Evolutionary conservation across 1,284 basidiomycete species (phyloP), one percentile per base, ranked within the genome.

Genomic region (Boletus calvinii): DNA sequence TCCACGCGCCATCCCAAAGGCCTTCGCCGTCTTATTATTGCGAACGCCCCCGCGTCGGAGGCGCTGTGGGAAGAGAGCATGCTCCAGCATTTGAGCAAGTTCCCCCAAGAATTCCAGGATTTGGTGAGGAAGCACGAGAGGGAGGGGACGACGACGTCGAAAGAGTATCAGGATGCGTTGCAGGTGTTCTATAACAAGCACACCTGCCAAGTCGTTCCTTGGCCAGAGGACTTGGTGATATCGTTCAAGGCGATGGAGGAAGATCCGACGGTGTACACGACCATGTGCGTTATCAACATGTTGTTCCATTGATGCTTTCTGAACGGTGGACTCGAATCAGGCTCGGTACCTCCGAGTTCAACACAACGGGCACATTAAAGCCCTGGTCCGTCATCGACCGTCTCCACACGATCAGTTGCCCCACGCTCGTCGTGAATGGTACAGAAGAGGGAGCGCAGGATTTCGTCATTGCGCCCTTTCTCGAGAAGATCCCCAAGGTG

Each of bases 381-480:
- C 54, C 55, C 1, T 74, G 71, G 71, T 59, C 62, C 1, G 59
- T 64, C 41, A 48, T 68, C 7, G 65, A 70, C 20, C 60, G 62
- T 26, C 56, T 73, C 1, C 63, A 63, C 48, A 62, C 60, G 8
- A 72, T 75, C 31, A 47, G 40, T 4, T 61, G 56, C 4, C 65
- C 68, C 2, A 71, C 70, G 0, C 61, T 75, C 26, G 52, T 75
- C 4, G 53, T 70, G 12, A 73, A 70, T 32, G 67, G 67, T 4
- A 48, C 56, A 8, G 53, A 61, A 17, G 72, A 73, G 29, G 60
- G 59, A 6, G 65, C 68, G 12, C 66, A 65, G 42, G 60, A 66
- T 38, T 49, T 57, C 7, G 58, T 58, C 6, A 59, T 69, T 4
- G 43, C 58, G 1, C 71, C 71, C 1, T 71, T 64, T 48, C 65